phyloP scores from a whole-genome alignment of 768 basidiomycete species.

The Dentipellis fragilis region DNA sequence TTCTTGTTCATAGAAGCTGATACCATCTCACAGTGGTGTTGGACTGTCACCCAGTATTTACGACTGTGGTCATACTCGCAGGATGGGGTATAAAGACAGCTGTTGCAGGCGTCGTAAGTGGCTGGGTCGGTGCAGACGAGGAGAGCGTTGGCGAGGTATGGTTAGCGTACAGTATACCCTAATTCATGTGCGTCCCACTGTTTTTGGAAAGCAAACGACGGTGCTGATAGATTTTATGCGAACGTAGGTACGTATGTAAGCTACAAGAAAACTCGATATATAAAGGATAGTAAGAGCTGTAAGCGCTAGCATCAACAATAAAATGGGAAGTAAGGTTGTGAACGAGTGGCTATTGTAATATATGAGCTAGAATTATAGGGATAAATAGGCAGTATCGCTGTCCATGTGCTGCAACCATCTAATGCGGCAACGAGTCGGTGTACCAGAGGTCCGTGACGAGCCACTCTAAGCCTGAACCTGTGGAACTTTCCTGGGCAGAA shows the following conservation, averaged over 20 bases:
- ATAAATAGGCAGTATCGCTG: too few relatives aligned
- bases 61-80: slow-evolving; percentile 60
- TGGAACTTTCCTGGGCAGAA: slow-evolving; percentile 30
- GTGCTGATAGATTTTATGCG: too few relatives aligned
- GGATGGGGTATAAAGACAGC: slow-evolving; percentile 68
- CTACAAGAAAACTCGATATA: background rate
- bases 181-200: background rate
- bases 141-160: slow-evolving; percentile 54
- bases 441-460: too few relatives aligned
- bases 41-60: slow-evolving; percentile 65
- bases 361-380: too few relatives aligned
- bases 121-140: slow-evolving; percentile 52
- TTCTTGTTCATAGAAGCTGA: background rate
- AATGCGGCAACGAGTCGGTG: too few relatives aligned
- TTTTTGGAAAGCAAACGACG: too few relatives aligned
- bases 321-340: too few relatives aligned
- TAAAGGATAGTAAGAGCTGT: too few relatives aligned
- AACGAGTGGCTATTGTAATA: too few relatives aligned
- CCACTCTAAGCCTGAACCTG: background rate
- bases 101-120: slow-evolving; percentile 49
- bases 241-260: too few relatives aligned
- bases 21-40: slow-evolving; percentile 49
- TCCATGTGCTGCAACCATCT: too few relatives aligned
- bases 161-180: slow-evolving; percentile 78
- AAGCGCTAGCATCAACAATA: too few relatives aligned